Percentiles rank a stretch among this genome's conserved stretches.
phyloP scores from a whole-genome alignment of 768 basidiomycete species.

The Phaeotremella skinneri region DNA sequence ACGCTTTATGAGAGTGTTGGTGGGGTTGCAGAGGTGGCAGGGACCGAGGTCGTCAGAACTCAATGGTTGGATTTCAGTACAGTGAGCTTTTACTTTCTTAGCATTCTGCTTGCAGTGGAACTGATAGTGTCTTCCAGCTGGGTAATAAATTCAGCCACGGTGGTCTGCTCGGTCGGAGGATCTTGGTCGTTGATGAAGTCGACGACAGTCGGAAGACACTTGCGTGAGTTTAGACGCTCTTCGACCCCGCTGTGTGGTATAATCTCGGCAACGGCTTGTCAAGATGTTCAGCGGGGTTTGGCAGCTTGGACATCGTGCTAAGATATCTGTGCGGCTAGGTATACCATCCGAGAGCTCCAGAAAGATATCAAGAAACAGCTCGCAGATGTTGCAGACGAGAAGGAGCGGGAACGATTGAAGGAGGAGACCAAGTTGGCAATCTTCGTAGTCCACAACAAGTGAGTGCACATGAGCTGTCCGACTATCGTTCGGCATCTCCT shows the following conservation, averaged over 20 bases:
- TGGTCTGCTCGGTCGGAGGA: slow-evolving; percentile 72
- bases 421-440: slow-evolving; percentile 78
- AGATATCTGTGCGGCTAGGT: too few species aligned
- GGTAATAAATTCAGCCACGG: slow-evolving; percentile 44
- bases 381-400: slow-evolving; percentile 65
- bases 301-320: too few species aligned
- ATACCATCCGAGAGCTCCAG: slow-evolving; percentile 82
- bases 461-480: too few species aligned
- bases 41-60: slow-evolving; percentile 77
- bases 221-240: slow-evolving; percentile 58
- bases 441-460: slow-evolving; percentile 67
- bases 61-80: slow-evolving; percentile 74
- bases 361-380: slow-evolving; percentile 67
- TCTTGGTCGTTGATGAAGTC: slow-evolving; percentile 68
- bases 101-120: slow-evolving; percentile 2
- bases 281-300: too few species aligned
- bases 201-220: slow-evolving; percentile 66
- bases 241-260: slow-evolving; percentile 3
- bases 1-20: slow-evolving; percentile 89
- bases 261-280: neutral
- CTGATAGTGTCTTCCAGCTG: slow-evolving; percentile 55
- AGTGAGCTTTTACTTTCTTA: slow-evolving; percentile 34
- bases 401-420: slow-evolving; percentile 71
- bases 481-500: neutral
- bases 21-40: slow-evolving; percentile 56